Evolutionary conservation across 176 grass and related monocot genomes (phyloP).

Genomic region (Avena atlantica): DNA sequence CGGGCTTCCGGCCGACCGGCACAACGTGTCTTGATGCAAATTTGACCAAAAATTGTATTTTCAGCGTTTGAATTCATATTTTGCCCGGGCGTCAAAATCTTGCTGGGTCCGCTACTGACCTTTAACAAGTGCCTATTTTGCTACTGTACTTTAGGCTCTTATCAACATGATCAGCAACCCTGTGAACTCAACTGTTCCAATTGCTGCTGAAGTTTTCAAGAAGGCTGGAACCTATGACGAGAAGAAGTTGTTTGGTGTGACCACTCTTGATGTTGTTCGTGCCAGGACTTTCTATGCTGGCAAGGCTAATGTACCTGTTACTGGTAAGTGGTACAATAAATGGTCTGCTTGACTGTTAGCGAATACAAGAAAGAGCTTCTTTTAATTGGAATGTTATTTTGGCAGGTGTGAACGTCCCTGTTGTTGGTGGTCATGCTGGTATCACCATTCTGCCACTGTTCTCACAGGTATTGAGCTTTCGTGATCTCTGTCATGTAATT

Average conservation of each 20-base stretch:
- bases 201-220: constrained; percentile 94
- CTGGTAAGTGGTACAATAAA: constrained; percentile 19
- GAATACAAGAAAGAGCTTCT: neutral
- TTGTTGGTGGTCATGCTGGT: constrained; percentile 94
- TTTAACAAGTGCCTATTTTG: neutral
- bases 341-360: constrained; percentile 5
- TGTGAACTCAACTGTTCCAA: constrained; percentile 89
- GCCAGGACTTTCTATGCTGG: constrained; percentile 85
- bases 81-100: too few relatives aligned
- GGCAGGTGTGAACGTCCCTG: constrained; percentile 79
- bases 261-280: constrained; percentile 91
- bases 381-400: neutral
- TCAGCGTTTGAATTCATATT: too few relatives aligned
- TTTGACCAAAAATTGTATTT: too few relatives aligned
- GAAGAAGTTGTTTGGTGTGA: constrained; percentile 90
- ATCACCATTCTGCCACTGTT: constrained; percentile 87
- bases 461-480: constrained; percentile 62
- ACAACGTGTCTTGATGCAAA: too few relatives aligned
- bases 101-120: too few relatives aligned
- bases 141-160: constrained; percentile 64
- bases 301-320: constrained; percentile 67
- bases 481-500: neutral
- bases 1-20: too few relatives aligned
- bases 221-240: constrained; percentile 87
- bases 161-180: constrained; percentile 99